These are phyloP conservation scores for Gonium pectorale DNA, from an alignment of 139 green algal species.

Conservation along the genomic window DNA sequence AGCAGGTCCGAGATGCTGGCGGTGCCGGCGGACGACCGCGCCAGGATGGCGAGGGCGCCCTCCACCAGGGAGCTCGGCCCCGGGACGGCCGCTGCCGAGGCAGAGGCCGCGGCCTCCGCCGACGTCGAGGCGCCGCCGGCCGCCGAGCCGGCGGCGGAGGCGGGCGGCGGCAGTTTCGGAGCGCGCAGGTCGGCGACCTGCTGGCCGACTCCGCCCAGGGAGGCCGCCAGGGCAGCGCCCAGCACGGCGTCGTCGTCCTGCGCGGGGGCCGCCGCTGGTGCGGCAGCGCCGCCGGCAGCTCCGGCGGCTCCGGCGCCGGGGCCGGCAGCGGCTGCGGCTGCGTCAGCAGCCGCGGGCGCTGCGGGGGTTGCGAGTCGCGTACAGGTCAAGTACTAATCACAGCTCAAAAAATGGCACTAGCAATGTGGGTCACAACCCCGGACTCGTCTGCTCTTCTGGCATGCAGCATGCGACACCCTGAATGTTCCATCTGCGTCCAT, in stretches of 20 bases:
- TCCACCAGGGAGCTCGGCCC: conserved; percentile 64
- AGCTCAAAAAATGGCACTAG: too few species aligned
- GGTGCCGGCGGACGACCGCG: conserved; percentile 47
- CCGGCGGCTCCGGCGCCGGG: conserved; percentile 9
- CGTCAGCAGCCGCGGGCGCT: conserved; percentile 12
- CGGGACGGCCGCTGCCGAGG: conserved; percentile 30
- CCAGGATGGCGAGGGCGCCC: conserved; percentile 68
- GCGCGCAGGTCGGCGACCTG: conserved; percentile 33
- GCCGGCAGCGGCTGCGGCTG: conserved; percentile 20
- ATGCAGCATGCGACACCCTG: too few species aligned
- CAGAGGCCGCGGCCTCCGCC: neutral
- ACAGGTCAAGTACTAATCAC: too few species aligned
- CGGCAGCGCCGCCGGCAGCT: neutral
- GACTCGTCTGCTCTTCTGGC: too few species aligned
- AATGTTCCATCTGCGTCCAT: too few species aligned
- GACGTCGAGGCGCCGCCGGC: neutral
- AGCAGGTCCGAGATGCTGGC: conserved; percentile 71
- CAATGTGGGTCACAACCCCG: too few species aligned
- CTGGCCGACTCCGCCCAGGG: conserved; percentile 54
- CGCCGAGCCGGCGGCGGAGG: neutral
- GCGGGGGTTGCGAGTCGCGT: too few species aligned
- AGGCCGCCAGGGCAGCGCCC: conserved; percentile 62
- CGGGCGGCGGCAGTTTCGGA: neutral
- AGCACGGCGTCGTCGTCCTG: conserved; percentile 61
- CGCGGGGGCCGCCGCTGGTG: neutral